Percentiles rank a stretch among this genome's conserved stretches.
phyloP scores from a whole-genome alignment of 2,329 filamentous ascomycete genomes.

The Trichoderma sp. region DNA sequence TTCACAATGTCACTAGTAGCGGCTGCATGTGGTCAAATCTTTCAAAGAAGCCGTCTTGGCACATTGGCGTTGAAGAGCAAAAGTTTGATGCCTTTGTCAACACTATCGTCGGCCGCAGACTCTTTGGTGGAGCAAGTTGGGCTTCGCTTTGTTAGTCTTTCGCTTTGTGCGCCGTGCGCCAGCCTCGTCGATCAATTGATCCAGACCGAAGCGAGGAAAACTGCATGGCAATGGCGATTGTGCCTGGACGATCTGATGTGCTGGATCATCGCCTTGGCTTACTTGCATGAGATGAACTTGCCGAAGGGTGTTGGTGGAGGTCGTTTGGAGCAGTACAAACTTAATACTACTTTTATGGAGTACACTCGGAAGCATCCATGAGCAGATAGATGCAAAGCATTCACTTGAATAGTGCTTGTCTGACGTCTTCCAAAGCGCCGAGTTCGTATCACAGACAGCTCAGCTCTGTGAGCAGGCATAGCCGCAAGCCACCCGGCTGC shows the following conservation, averaged over 20 bases:
- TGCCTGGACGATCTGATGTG: conserved; percentile 20
- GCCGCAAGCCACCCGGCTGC: conserved; percentile 9
- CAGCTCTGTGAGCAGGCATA: background rate
- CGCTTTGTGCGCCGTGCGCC: conserved; percentile 15
- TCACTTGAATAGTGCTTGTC: background rate
- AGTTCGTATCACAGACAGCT: background rate
- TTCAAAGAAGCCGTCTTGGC: background rate
- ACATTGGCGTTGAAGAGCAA: background rate
- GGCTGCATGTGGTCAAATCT: background rate
- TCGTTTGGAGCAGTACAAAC: background rate
- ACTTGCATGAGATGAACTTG: conserved; percentile 3
- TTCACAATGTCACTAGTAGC: background rate
- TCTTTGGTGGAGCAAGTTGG: background rate
- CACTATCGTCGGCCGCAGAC: background rate
- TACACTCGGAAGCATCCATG: background rate
- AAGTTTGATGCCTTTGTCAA: background rate
- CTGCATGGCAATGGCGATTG: background rate
- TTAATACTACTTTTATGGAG: background rate
- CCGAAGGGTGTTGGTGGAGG: background rate
- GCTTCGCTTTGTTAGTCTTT: background rate
- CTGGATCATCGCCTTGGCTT: conserved; percentile 5
- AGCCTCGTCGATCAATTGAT: conserved; percentile 8
- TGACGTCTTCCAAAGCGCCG: background rate
- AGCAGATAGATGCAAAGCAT: background rate
- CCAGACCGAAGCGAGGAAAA: background rate